Base-by-base conservation (phyloP, 345 rosid genomes). In the Balakata baccata region DNA sequence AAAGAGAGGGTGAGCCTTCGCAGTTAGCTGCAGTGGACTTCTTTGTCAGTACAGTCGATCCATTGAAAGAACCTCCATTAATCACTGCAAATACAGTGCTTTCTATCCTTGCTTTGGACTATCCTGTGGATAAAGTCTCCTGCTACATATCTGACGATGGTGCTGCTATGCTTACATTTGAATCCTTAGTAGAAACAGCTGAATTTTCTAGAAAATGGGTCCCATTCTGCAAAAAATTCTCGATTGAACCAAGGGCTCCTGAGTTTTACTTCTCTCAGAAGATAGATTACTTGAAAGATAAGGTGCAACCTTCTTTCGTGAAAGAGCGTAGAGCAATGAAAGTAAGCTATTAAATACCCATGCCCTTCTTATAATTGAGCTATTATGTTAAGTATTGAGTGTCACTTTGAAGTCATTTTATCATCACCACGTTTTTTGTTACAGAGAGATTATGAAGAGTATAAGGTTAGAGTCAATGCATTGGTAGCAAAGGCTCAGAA, bases 261-360 rank as follows among this genome's bases (percentile, higher is more conserved):
- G 99, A 95, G 83, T 95, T 92, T 83, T 92, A 95, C 85, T 95
- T 95, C 82, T 95, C 99, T 12, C 97, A 88, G 80, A 95, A 89
- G 86, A 95, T 95, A 60, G 99, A 95, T 85, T 95, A 95, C 87
- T 84, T 95, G 86, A 92, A 89, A 84, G 99, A 95, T 37, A 95
- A 95, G 74, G 86, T 95, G 74, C 99, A 95, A 54, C 99, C 98
- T 77, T 91, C 97, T 71, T 91, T 95, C 56, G 99, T 95, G 22
- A 95, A 95, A 84, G 99, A 92, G 77, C 97, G 99, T 70, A 84
- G 99, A 84, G 99, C 98, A 12, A 92, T 95, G 97, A 95, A 95
- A 84, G 99, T 95, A 82, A 84, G 89, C 11, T 47, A 56, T 62
- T 53, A 50, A 49, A 49, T 61, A 39, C 38, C 25, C 20, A 17